Evolutionary conservation across 768 basidiomycete genomes (phyloP), one percentile per base, ranked within the genome.

Genomic region (Kwoniella dendrophila): DNA sequence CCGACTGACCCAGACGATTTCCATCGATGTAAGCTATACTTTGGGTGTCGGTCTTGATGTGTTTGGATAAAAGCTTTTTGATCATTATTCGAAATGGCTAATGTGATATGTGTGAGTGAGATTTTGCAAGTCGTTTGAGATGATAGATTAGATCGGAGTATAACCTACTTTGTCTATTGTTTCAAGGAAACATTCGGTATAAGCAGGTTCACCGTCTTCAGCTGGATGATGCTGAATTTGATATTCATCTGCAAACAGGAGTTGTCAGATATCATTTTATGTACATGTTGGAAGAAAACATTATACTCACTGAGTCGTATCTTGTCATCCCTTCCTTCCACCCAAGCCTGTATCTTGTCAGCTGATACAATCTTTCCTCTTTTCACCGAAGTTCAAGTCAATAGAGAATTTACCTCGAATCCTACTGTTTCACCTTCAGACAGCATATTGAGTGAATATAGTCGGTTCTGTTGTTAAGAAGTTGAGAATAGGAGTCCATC

Each of bases 171-270:
- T 41, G 29, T 61, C 51, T 2, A 54, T 53, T 1, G 59, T 61
- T 33, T 61, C 51, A 2, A 61, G 44, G 32, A 53, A 61, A 33
- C 59, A 61, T 20, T 45, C 51, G 12, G 59, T 54, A 22, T 52
- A 53, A 27, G 59, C 14, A 4, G 49, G 30, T 22, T 52, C 11
- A 12, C 18, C 43, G 4, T 48, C 20, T 12, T n/a, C 27, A 11
- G 30, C 41, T 2, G 51, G 40, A 33, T 53, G 41, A 48, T 61
- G 59, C 16, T 44, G 4, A 2, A 61, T 26, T 30, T 53, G 51
- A 36, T 61, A 48, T 40, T 61, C 59, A 44, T 61, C 59, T 61
- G 34, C 1, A 34, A 32, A 10, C 27, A 44, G 20, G n/a, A 20
- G 14, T 11, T 14, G 24, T 20, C n/a, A 29, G 48, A 26, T 7